Evolutionary conservation across 306 rosid species (phyloP).

Genomic region (Aeschynomene evenia): DNA sequence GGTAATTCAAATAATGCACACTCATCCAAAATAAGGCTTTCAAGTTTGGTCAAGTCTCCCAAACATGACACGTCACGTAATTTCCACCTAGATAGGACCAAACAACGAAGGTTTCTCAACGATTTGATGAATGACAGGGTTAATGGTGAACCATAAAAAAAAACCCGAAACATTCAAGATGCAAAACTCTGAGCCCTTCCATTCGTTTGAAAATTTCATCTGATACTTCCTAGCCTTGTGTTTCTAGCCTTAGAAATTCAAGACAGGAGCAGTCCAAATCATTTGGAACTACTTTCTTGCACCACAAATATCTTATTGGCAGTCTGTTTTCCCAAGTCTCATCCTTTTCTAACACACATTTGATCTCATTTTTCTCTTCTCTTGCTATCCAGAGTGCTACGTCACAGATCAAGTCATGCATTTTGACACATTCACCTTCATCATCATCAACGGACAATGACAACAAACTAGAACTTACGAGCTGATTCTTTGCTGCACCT

Average conservation of each 20-base stretch:
- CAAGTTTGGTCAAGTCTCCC: background rate
- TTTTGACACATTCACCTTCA: background rate
- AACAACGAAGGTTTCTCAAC: background rate
- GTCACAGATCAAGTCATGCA: conserved; percentile 8
- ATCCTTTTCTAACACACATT: background rate
- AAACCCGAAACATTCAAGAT: too few species aligned
- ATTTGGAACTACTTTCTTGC: background rate
- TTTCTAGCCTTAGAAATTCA: background rate
- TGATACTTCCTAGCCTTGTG: background rate
- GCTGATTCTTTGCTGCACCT: background rate
- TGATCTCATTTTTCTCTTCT: background rate
- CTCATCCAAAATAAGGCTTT: background rate
- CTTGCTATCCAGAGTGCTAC: background rate
- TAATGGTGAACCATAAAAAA: too few species aligned
- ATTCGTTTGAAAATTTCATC: background rate
- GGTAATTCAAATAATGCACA: conserved; percentile 27
- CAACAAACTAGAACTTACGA: background rate
- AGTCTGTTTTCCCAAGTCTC: background rate
- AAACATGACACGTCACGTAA: conserved; percentile 9
- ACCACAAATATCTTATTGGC: background rate
- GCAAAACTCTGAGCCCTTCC: background rate
- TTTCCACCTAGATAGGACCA: background rate
- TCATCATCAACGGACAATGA: background rate
- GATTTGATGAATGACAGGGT: background rate
- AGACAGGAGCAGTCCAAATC: background rate